Evolutionary conservation across 345 rosid genomes (phyloP), one percentile per base, ranked within the genome.

Genomic region (Arabis hirsuta): DNA sequence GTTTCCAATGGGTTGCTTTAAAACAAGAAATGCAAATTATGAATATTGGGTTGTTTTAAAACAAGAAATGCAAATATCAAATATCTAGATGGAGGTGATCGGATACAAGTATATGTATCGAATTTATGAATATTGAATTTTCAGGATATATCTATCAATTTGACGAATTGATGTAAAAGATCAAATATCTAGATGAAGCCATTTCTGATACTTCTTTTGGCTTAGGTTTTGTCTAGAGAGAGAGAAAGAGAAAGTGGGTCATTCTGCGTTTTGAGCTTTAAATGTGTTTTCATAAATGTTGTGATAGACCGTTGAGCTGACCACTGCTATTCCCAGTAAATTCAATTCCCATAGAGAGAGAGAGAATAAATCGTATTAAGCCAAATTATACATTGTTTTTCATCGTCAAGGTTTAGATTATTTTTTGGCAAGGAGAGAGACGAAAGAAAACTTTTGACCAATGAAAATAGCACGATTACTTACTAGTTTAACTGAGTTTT

Each of bases 271-370:
- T 11, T 56, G 52, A 57, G 66, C 60, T 56, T 47, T 73, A 57
- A 73, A 73, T 65, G 61, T 56, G 60, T 48, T 5, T 19, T 63
- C 41, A 65, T 65, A 65, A 73, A 57, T 65, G 78, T 43, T 58
- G 72, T 7, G 10, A 41, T 50, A 57, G 61, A 66, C 78, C 78
- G 78, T 58, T 73, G 78, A 48, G 54, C 72, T 65, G 67, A 66
- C 72, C 72, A 65, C 9, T 65, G 36, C 9, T 73, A 48, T 46
- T 27, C 66, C 41, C 59, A 46, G 44, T 56, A 65, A 27, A 65
- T 73, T 65, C 77, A 72, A 34, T 63, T 70, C 50, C 50, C 59
- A 59, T 34, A 19, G 45, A 36, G 1, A 36, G 10, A 9, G 10
- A 36, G 10, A 36, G 7, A 36, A 34, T 2, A 32, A 32, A 36